Conservation (phyloP, 495 filamentous ascomycete species). For the Penicillium atrosanguineum region DNA sequence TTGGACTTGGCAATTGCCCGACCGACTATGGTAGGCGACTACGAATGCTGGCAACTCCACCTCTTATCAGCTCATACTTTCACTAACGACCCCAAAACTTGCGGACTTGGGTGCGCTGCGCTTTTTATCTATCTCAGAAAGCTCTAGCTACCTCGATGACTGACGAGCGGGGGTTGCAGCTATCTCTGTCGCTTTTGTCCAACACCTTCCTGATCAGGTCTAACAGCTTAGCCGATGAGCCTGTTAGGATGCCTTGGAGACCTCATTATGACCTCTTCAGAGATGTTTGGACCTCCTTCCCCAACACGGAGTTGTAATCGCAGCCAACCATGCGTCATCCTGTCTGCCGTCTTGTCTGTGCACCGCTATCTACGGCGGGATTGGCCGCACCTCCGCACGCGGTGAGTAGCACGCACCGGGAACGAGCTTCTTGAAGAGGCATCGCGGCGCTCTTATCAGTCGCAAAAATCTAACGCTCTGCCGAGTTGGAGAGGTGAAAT, state of each 20-base stretch:
- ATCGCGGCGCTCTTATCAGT: slow-evolving; percentile 16
- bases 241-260: not conserved
- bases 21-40: not conserved
- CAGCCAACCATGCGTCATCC: slow-evolving; percentile 6
- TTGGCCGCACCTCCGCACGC: slow-evolving; percentile 9
- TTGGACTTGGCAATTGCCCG: not conserved
- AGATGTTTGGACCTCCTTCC: not conserved
- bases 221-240: slow-evolving; percentile 6
- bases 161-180: slow-evolving; percentile 5
- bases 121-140: not conserved
- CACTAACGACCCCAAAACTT: not conserved
- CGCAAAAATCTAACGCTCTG: not conserved
- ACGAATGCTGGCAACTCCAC: not conserved
- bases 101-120: not conserved
- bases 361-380: slow-evolving; percentile 6
- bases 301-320: not conserved
- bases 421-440: slow-evolving; percentile 14
- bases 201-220: slow-evolving; percentile 18
- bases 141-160: not conserved
- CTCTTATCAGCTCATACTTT: not conserved
- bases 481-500: not conserved
- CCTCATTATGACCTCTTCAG: not conserved
- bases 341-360: slow-evolving; percentile 2
- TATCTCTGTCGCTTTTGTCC: not conserved
- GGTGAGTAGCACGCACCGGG: not conserved